Base-by-base conservation (phyloP, 2,329 filamentous ascomycete genomes). In the Cylindrodendrum hubeiense region DNA sequence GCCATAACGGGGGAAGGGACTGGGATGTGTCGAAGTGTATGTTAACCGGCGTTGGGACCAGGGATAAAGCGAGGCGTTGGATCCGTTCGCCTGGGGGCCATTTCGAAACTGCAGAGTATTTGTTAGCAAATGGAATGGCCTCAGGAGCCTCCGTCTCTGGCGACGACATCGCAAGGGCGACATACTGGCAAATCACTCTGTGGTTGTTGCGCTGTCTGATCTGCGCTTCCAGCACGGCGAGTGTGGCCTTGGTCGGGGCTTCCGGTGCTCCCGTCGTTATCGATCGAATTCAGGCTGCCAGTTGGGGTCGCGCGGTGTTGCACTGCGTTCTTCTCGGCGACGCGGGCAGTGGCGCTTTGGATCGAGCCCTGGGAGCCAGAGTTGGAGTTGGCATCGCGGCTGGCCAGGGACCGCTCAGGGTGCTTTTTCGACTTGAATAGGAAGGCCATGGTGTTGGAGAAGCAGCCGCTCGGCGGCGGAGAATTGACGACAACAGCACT, bases 1-100 rank as follows among this genome's bases (percentile, higher is more conserved):
- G 77, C 96, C 96, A 86, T 99, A 99, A 78, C 96, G 90, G 15
- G 96, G 96, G 74, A 99, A 99, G 0, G 96, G 96, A 71, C 93
- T 95, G 12, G 91, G 88, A 75, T 94, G 91, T 3, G 91, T 88
- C 5, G 93, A 90, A 17, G 93, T 93, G 79, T 97, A 97, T 69
- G 92, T 95, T 57, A 99, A 81, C 60, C 93, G 90, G 65, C 94
- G 90, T 78, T 97, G 93, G 68, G 95, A 97, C 96, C 96, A 99
- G 0, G 96, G 96, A 77, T 98, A 99, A 59, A 97, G 89, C 5
- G 94, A 94, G 43, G 91, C 85, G 79, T 95, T 96, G 43, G 89
- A 86, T 67, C 89, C 87, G 69, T 80, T 77, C 37, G 78, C 65
- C 19, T 77, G 77, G 69, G 83, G 77, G 74, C 82, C 87, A 76